Evolutionary conservation across 192 early-diverging fungal species (phyloP).

Genomic region (Entrophospora sp.): DNA sequence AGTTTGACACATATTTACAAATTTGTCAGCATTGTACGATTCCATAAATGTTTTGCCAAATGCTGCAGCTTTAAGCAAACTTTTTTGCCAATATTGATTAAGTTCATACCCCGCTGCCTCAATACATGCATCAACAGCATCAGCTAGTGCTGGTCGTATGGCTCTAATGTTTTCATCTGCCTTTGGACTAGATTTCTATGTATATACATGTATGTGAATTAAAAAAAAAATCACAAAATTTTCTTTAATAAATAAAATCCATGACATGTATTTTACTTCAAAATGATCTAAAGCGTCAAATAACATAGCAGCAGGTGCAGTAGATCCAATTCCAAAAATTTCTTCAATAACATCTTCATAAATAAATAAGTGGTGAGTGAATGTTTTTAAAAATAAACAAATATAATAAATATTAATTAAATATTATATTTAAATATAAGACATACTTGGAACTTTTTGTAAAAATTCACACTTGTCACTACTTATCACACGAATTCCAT

Average conservation of each 20-base stretch:
- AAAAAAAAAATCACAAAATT: conserved; percentile 34
- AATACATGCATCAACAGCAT: conserved; percentile 86
- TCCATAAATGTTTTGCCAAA: conserved; percentile 91
- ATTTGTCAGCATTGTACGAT: conserved; percentile 73
- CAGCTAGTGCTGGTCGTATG: conserved; percentile 68
- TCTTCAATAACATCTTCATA: conserved; percentile 56
- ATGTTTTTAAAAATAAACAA: too few relatives aligned
- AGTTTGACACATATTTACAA: conserved; percentile 79
- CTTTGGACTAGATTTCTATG: conserved; percentile 64
- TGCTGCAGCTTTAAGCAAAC: conserved; percentile 81
- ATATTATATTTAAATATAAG: conserved; percentile 21
- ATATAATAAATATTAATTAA: conserved; percentile 15
- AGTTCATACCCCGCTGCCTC: conserved; percentile 89
- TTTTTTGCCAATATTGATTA: conserved; percentile 64
- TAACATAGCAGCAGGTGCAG: conserved; percentile 84
- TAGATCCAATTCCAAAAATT: conserved; percentile 94
- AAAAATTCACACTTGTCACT: conserved; percentile 78
- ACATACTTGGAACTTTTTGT: conserved; percentile 73
- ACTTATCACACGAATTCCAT: conserved; percentile 85
- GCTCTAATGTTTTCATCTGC: conserved; percentile 94
- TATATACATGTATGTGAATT: not conserved
- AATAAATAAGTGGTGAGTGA: too few relatives aligned
- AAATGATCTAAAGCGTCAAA: conserved; percentile 74
- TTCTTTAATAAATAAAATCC: not conserved
- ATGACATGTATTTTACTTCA: too few relatives aligned